phyloP scores from a whole-genome alignment of 202 grass and related monocot genomes.

The Digitaria exilis region DNA sequence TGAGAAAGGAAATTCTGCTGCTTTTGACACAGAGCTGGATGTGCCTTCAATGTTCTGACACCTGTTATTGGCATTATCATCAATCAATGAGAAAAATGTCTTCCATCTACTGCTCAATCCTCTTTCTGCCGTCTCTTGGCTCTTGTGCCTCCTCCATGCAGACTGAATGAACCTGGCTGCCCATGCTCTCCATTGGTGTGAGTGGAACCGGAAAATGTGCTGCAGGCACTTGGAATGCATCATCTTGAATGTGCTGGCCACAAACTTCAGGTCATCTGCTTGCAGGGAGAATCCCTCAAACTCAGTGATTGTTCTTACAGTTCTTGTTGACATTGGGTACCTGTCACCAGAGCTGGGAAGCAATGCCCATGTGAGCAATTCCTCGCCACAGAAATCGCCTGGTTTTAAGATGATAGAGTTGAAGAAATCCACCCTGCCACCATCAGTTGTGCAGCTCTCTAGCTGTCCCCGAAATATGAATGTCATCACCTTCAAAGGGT shows the following conservation, averaged over 20 bases:
- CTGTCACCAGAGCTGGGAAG: constrained; percentile 36
- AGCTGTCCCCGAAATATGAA: constrained; percentile 45
- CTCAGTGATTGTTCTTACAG: constrained; percentile 38
- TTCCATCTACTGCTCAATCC: constrained; percentile 29
- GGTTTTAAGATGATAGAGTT: constrained; percentile 47
- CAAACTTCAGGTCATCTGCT: constrained; percentile 54
- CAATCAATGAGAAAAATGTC: constrained; percentile 36
- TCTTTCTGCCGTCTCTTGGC: not conserved
- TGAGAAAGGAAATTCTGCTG: constrained; percentile 15
- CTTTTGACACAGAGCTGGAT: not conserved
- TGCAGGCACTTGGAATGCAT: constrained; percentile 55
- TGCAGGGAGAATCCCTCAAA: constrained; percentile 47
- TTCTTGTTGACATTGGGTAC: constrained; percentile 52
- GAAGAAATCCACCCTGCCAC: constrained; percentile 44
- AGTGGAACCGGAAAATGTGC: constrained; percentile 43
- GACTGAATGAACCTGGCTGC: constrained; percentile 52
- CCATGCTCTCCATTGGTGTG: constrained; percentile 56
- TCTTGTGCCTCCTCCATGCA: constrained; percentile 34
- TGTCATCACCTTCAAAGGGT: constrained; percentile 48
- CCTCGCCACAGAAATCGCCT: constrained; percentile 55
- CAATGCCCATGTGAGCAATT: constrained; percentile 60
- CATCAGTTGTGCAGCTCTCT: constrained; percentile 50
- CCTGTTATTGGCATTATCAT: not conserved
- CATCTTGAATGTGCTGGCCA: constrained; percentile 43
- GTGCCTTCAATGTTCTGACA: constrained; percentile 1